Base-by-base conservation (phyloP, 208 protist species). In the Acanthamoeba divionensis region DNA sequence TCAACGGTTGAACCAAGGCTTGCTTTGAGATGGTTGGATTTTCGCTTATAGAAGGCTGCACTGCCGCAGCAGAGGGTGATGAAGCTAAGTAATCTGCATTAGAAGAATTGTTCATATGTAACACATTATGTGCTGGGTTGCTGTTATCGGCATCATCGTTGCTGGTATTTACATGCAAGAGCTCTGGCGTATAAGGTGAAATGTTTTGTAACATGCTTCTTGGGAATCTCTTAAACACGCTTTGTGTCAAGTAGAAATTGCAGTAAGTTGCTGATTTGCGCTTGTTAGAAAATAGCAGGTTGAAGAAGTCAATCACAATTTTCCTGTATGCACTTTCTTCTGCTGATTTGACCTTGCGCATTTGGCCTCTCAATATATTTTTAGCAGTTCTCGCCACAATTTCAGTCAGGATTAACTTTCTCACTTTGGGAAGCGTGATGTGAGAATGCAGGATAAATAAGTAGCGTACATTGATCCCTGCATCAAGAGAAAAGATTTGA, bases 391-490 rank as follows among this genome's bases (percentile, higher is more conserved):
- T 41, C 12, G 77, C 77, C 13, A 75, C 10, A 21, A 75, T 75
- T 45, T 87, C 77, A 7, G 77, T 87, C 50, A 87, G 54, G 36
- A 87, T 45, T 31, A 87, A 54, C 12, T 29, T 47, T 24, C 29
- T 63, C 31, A 75, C 31, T 12, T 47, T 77, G 31, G 13, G 13
- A 15, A 9, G 29, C 31, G 60, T 67, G n/a, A 26, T 33, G 8
- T 36, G 29, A 77, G 55, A 87, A 13, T 38, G 62, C 36, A 87
- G 13, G 9, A 63, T 79, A 18, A 29, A 21, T 54, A 87, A 87
- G 36, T 38, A 87, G 9, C 36, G 50, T 26, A 87, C 50, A 75
- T 87, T 87, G 36, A 87, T 87, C 15, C 77, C 77, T 67, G 18
- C 52, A 57, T 18, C 13, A 13, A 57, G 15, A 57, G 15, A 57